These are phyloP conservation scores for Eremochloa ophiuroides DNA, from an alignment of 176 grass and related monocot genomes.

Conservation along the genomic window DNA sequence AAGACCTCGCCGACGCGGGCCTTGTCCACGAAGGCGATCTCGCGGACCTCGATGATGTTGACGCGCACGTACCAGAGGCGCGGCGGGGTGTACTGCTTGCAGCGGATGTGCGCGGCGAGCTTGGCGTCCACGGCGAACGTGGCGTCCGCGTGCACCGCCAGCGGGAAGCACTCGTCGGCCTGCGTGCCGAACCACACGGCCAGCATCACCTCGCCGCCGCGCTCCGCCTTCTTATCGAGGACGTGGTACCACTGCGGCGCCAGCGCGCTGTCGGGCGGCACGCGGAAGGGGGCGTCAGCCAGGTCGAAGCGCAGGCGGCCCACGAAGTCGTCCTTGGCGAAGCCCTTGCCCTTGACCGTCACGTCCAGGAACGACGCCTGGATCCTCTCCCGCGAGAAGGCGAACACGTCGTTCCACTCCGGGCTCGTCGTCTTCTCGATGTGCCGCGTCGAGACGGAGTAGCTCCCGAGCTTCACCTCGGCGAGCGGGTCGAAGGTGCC, in stretches of 20 bases:
- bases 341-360: slow-evolving; percentile 29
- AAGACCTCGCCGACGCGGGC: slow-evolving; percentile 48
- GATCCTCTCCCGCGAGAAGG: slow-evolving; percentile 52
- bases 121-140: slow-evolving; percentile 33
- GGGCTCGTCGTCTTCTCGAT: slow-evolving; percentile 50
- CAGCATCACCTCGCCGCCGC: slow-evolving; percentile 53
- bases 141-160: slow-evolving; percentile 56
- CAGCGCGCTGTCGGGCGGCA: slow-evolving; percentile 42
- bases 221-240: slow-evolving; percentile 28
- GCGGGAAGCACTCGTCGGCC: slow-evolving; percentile 60
- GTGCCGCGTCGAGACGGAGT: slow-evolving; percentile 48
- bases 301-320: slow-evolving; percentile 43
- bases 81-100: slow-evolving; percentile 66
- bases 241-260: slow-evolving; percentile 66
- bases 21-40: slow-evolving; percentile 43
- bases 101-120: slow-evolving; percentile 47
- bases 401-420: slow-evolving; percentile 74
- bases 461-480: slow-evolving; percentile 38
- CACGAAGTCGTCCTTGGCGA: slow-evolving; percentile 46
- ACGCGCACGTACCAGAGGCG: slow-evolving; percentile 70
- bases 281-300: slow-evolving; percentile 33
- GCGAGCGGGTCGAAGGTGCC: slow-evolving; percentile 38
- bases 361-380: slow-evolving; percentile 39
- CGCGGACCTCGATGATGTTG: slow-evolving; percentile 44
- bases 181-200: slow-evolving; percentile 75